Conservation (phyloP, 2,329 filamentous ascomycete genomes). For the Gnomoniopsis smithogilvyi region DNA sequence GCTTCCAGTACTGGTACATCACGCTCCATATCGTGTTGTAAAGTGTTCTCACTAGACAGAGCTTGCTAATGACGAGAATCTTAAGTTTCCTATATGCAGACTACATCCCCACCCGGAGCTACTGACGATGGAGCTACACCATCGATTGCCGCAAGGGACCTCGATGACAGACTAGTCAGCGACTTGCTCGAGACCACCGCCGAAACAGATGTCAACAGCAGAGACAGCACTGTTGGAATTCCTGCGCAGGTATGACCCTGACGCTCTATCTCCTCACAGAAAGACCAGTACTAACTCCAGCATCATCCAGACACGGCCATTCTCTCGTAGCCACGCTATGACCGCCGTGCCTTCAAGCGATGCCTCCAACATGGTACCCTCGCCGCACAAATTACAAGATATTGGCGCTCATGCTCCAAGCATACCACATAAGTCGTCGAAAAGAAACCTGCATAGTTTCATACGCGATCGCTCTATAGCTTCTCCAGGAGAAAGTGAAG, state of each 20-base stretch:
- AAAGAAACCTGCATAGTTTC: background rate
- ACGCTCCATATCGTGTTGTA: background rate
- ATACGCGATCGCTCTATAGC: background rate
- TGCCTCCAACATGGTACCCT: background rate
- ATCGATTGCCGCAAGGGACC: background rate
- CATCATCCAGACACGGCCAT: background rate
- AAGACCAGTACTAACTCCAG: background rate
- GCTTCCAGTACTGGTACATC: slow-evolving; percentile 11
- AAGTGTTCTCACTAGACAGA: background rate
- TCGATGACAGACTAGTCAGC: slow-evolving; percentile 11
- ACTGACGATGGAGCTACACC: background rate
- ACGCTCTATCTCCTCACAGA: too few relatives aligned
- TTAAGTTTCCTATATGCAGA: slow-evolving; percentile 5
- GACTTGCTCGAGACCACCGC: slow-evolving; percentile 11
- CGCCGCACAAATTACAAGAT: background rate
- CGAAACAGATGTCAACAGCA: background rate
- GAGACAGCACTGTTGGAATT: background rate
- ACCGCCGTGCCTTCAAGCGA: slow-evolving; percentile 1
- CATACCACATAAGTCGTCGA: slow-evolving; percentile 8
- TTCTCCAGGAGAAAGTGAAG: slow-evolving; percentile 1
- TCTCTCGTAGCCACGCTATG: slow-evolving; percentile 10
- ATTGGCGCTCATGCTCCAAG: background rate
- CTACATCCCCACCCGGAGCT: background rate
- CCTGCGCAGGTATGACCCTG: slow-evolving; percentile 1
- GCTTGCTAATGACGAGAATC: background rate